These are phyloP conservation scores for Rhizopogon hawkerae DNA, from an alignment of 1,284 basidiomycete species.

Conservation along the genomic window DNA sequence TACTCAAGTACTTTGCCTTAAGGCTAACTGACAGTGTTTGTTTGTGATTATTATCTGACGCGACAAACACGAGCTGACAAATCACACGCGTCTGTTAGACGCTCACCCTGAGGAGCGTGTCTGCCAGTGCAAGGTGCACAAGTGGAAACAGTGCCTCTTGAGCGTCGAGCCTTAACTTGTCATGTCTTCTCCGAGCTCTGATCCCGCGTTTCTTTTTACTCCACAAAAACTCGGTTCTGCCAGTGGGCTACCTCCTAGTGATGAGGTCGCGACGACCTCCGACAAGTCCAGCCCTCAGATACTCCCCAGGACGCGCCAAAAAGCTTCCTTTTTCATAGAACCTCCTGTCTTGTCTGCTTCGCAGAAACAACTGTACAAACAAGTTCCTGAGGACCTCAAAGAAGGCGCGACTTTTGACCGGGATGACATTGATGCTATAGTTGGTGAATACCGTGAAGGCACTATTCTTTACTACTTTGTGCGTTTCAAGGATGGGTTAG, in stretches of 20 bases:
- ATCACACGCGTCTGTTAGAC: background rate
- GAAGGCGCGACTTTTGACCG: conserved; percentile 26
- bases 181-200: conserved; percentile 15
- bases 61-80: background rate
- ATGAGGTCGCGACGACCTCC: background rate
- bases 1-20: no score
- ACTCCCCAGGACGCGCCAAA: conserved; percentile 12
- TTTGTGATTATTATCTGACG: background rate
- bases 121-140: conserved; percentile 6
- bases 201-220: conserved; percentile 16
- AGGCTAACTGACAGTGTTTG: no score
- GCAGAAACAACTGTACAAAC: conserved; percentile 36
- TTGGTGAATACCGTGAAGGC: conserved; percentile 46
- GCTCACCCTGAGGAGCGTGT: background rate
- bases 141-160: background rate
- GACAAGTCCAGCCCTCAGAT: conserved; percentile 3
- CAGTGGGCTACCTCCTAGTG: conserved; percentile 10
- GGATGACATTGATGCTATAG: conserved; percentile 38
- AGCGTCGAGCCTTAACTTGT: background rate
- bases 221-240: conserved; percentile 13
- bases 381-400: conserved; percentile 26
- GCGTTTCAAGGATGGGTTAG: conserved; percentile 45
- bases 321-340: conserved; percentile 17
- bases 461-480: conserved; percentile 49
- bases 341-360: conserved; percentile 28